A percentile compares a stretch with the other conserved stretches of the same genome.
These are phyloP conservation scores for Fusarium caatingaense DNA, from an alignment of 2,329 filamentous ascomycete genomes.

Conservation along the genomic window DNA sequence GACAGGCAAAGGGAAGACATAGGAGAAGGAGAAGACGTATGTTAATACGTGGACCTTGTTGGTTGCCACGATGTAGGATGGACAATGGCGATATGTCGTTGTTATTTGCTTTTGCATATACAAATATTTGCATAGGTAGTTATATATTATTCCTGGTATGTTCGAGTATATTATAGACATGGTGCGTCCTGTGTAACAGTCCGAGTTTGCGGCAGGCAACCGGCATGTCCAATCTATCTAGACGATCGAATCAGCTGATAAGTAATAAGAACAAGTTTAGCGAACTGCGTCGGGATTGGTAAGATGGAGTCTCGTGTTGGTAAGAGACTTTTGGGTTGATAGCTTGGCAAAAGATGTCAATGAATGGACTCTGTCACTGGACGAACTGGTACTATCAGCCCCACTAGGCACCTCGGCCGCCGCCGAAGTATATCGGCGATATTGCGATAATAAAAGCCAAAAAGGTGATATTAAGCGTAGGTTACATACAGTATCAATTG, in stretches of 20 bases:
- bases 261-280: background rate
- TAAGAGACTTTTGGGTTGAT: constrained; percentile 21
- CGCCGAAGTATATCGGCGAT: constrained; percentile 27
- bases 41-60: constrained; percentile 29
- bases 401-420: constrained; percentile 12
- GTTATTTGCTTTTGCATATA: constrained; percentile 26
- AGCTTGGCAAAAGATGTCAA: constrained; percentile 29
- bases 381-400: constrained; percentile 9
- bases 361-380: constrained; percentile 12
- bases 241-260: background rate
- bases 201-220: background rate
- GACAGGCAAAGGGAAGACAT: constrained; percentile 15
- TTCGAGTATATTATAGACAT: background rate
- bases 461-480: constrained; percentile 9
- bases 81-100: constrained; percentile 11
- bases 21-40: constrained; percentile 14
- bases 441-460: constrained; percentile 5
- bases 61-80: constrained; percentile 5
- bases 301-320: constrained; percentile 19
- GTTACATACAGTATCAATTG: constrained; percentile 6
- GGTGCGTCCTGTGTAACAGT: background rate
- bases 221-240: background rate
- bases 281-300: constrained; percentile 13
- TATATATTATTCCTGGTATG: constrained; percentile 23
- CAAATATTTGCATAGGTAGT: constrained; percentile 37